These are phyloP conservation scores for Omphalotus guepiniiformis DNA, from an alignment of 768 basidiomycete genomes.

Conservation along the genomic window DNA sequence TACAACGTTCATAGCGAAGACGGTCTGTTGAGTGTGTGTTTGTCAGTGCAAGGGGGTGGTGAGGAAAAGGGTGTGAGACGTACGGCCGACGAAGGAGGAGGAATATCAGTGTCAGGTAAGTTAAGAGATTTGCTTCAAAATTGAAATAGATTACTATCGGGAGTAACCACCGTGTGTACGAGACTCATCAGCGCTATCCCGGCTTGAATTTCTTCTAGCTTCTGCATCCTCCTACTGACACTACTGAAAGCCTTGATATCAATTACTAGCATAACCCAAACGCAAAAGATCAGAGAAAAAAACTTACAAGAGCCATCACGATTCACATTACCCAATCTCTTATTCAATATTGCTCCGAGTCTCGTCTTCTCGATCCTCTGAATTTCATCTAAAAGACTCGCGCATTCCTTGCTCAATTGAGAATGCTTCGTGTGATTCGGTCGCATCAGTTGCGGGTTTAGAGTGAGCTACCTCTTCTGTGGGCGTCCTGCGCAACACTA, in stretches of 20 bases:
- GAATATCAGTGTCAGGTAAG: conserved; percentile 61
- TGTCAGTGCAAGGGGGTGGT: neutral
- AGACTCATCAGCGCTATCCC: conserved; percentile 36
- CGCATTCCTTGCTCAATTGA: conserved; percentile 43
- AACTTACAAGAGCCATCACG: conserved; percentile 43
- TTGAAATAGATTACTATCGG: conserved; percentile 16
- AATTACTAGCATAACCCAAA: neutral
- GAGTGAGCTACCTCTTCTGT: neutral
- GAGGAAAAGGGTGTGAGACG: conserved; percentile 10
- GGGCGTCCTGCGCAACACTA: neutral
- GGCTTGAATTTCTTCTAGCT: conserved; percentile 35
- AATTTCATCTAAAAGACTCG: conserved; percentile 45
- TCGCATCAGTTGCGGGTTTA: neutral
- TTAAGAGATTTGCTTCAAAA: conserved; percentile 51
- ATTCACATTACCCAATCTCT: conserved; percentile 43
- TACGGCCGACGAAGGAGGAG: conserved; percentile 48
- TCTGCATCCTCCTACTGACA: conserved; percentile 38
- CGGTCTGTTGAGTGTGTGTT: conserved; percentile 25
- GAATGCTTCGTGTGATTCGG: conserved; percentile 13
- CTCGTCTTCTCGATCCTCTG: conserved; percentile 39
- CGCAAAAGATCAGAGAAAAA: neutral
- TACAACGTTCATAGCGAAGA: conserved; percentile 54
- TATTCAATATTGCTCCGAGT: too few species aligned
- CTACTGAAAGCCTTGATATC: conserved; percentile 38
- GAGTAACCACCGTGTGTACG: neutral